Base-by-base conservation (phyloP, 371 early-diverging fungal species). In the Phascolomyces articulosus region DNA sequence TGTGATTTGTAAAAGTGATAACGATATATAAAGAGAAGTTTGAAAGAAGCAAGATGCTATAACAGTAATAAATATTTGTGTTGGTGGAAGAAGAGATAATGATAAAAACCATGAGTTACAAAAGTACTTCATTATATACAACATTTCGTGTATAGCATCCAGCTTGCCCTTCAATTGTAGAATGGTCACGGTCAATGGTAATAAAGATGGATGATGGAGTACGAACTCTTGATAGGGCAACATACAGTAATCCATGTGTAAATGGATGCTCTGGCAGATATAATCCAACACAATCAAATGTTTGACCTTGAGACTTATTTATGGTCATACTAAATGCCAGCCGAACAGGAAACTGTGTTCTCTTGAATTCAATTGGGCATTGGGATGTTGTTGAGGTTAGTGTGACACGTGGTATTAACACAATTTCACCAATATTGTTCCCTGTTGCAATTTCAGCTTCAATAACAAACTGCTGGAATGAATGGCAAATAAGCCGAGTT, bases 241-340 rank as follows among this genome's bases (percentile, higher is more conserved):
- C 60, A 31, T 68, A 68, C 2, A 63, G 49, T 7, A 53, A 58
- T 0, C 65, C 70, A 48, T 69, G 70, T 0, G 55, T 29, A n/a
- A 69, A 55, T 38, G 62, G 55, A 4, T 48, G 56, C 1, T 26
- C 16, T 0, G 57, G 61, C 16, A 61, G 38, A 20, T 66, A 66
- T 3, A 66, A n/a, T 1, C 55, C 55, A 2, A 55, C 24, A 15
- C 6, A 24, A 2, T 58, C 40, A 38, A 40, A 58, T 7, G 40
- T 58, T 58, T 58, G 58, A 26, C 58, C 40, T 8, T 38, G 58
- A 15, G 58, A 11, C 40, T 58, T 40, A 28, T 58, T 58, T 1
- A 58, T 58, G 24, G 58, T 40, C 40, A 58, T 58, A 16, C 38
- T 11, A 21, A 58, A 58, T n/a, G 58, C 58, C 21, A 40, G 58